Evolutionary conservation across 129 eudicot species (phyloP), one percentile per base, ranked within the genome.

Genomic region (Lonicera japonica): DNA sequence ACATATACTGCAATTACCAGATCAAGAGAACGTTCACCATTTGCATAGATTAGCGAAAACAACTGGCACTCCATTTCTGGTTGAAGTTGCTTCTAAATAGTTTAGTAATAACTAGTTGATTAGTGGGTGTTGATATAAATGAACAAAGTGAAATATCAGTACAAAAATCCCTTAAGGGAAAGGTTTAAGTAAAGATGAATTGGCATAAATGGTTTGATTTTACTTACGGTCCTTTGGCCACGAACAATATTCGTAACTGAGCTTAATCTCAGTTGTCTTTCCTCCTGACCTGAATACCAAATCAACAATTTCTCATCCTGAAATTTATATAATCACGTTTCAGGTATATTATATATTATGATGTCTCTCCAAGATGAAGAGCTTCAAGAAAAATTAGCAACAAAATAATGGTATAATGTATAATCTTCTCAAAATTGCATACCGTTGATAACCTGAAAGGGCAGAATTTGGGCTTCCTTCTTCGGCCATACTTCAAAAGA

Each of bases 281-380:
- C 90, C 57, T 77, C 83, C 56, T 80, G 67, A 64, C 86, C 90
- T 5, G 79, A 80, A 54, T 73, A 74, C 90, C 90, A 84, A 39
- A 84, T 84, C 45, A 84, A 71, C 58, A 61, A 56, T 66, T 70
- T 77, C 71, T 84, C 90, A 74, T 84, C 90, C 90, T 84, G 77
- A 62, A 68, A 70, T 21, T 61, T 38, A 15, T 39, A 51, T 2
- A 21, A 67, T 23, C 47, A 9, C 11, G 46, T 52, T 25, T 61
- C 40, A 60, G 68, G 55, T 6, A 56, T 8, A n/a, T n/a, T n/a
- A n/a, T n/a, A 52, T 57, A 38, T 39, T 29, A 58, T 1, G 51
- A 57, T 39, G 38, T 34, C 45, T 60, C 51, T 20, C 54, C 15
- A 34, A 34, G 16, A 11, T 36, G 50, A 43, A 43, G 50, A 43